A percentile compares a stretch with the other conserved stretches of the same genome.
These are phyloP conservation scores for Ogataea zsoltii DNA, from an alignment of 805 yeast genomes.

Conservation along the genomic window DNA sequence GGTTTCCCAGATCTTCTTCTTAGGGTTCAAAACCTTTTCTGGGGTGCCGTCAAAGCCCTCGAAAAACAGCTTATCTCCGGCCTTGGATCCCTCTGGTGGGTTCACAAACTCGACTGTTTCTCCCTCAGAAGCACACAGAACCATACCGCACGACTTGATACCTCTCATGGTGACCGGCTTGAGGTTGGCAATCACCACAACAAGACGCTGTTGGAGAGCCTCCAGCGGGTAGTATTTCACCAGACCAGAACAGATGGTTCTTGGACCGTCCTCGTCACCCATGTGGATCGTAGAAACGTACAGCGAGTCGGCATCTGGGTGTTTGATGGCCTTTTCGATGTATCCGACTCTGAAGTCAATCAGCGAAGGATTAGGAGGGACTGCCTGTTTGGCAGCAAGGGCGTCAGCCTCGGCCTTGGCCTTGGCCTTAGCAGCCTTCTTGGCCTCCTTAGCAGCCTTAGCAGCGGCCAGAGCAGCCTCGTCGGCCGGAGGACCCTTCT, in stretches of 20 bases:
- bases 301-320: constrained; percentile 96
- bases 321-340: constrained; percentile 94
- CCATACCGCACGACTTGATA: constrained; percentile 94
- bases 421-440: constrained; percentile 50
- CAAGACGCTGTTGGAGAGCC: constrained; percentile 92
- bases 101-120: constrained; percentile 88
- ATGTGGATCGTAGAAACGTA: constrained; percentile 95
- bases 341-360: constrained; percentile 94
- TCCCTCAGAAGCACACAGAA: constrained; percentile 80
- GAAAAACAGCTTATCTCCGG: constrained; percentile 96
- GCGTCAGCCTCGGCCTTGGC: constrained; percentile 56
- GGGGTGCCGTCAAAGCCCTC: constrained; percentile 90
- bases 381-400: constrained; percentile 47
- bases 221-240: constrained; percentile 87
- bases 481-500: constrained; percentile 26
- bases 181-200: constrained; percentile 90
- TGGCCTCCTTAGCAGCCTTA: constrained; percentile 40
- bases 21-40: constrained; percentile 90
- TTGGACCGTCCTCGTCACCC: constrained; percentile 96
- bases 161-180: constrained; percentile 99
- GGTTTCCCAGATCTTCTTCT: constrained; percentile 97
- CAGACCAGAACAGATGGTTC: constrained; percentile 97
- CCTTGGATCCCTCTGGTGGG: constrained; percentile 89
- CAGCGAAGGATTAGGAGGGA: constrained; percentile 76
- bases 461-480: constrained; percentile 35